phyloP scores from a whole-genome alignment of 768 basidiomycete genomes.

The Pleurotus sapidus region DNA sequence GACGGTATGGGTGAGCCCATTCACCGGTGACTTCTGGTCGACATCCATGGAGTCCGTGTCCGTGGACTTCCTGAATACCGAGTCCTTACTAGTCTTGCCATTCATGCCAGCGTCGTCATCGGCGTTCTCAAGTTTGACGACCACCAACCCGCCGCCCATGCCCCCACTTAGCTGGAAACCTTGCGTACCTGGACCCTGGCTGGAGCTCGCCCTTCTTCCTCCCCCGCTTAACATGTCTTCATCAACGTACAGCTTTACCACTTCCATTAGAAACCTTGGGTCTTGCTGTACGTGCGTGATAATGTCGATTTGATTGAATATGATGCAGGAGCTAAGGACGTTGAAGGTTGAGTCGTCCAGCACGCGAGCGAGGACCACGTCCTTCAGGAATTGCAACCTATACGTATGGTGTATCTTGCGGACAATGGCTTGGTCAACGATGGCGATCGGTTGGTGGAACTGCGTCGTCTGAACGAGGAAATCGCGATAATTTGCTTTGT shows the following conservation, averaged over 20 bases:
- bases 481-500: conserved; percentile 96
- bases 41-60: conserved; percentile 34
- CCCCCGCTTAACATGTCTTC: conserved; percentile 57
- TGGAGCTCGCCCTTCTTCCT: conserved; percentile 16
- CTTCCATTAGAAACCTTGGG: conserved; percentile 67
- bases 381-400: conserved; percentile 95
- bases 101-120: conserved; percentile 26
- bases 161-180: conserved; percentile 2
- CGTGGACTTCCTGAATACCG: background rate
- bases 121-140: conserved; percentile 33
- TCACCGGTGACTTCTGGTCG: conserved; percentile 26
- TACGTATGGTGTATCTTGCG: conserved; percentile 96
- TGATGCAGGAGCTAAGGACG: conserved; percentile 94
- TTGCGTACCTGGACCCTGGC: conserved; percentile 3
- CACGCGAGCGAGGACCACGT: conserved; percentile 92
- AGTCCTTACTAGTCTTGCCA: conserved; percentile 1
- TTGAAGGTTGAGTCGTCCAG: conserved; percentile 97
- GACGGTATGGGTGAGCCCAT: conserved; percentile 8
- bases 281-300: conserved; percentile 87
- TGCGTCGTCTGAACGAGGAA: conserved; percentile 81
- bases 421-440: conserved; percentile 72
- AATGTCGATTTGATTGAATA: conserved; percentile 99
- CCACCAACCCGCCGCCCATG: background rate
- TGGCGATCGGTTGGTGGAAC: conserved; percentile 87
- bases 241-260: conserved; percentile 75